These are phyloP conservation scores for Coleophoma crateriformis DNA, from an alignment of 2,329 filamentous ascomycete species.

Conservation along the genomic window DNA sequence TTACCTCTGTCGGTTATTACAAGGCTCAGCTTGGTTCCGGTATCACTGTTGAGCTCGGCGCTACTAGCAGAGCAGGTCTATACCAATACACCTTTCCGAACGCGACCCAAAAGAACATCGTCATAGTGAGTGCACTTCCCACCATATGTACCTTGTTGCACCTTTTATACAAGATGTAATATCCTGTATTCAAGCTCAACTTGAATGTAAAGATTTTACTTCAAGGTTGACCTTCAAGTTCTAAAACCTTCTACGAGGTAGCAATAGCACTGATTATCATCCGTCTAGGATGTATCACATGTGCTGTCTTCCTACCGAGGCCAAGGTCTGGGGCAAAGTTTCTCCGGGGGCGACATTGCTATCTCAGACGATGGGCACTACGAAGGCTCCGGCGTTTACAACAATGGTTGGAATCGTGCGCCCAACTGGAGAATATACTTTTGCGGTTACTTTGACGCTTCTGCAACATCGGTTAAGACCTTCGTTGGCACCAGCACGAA, in stretches of 20 bases:
- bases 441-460: slow-evolving; percentile 53
- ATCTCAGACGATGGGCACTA: slow-evolving; percentile 48
- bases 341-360: slow-evolving; percentile 52
- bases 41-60: slow-evolving; percentile 51
- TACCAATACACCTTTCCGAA: slow-evolving; percentile 54
- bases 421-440: slow-evolving; percentile 59
- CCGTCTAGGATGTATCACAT: slow-evolving; percentile 50
- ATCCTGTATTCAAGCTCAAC: no score
- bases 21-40: slow-evolving; percentile 48
- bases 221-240: no score
- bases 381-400: slow-evolving; percentile 54
- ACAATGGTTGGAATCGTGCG: slow-evolving; percentile 62
- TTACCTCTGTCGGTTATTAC: slow-evolving; percentile 57
- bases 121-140: slow-evolving; percentile 39
- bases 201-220: no score
- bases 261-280: no score
- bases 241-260: no score
- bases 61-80: slow-evolving; percentile 50
- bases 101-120: slow-evolving; percentile 28
- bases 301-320: slow-evolving; percentile 58
- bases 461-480: slow-evolving; percentile 35
- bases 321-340: slow-evolving; percentile 55
- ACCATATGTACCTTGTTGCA: background rate
- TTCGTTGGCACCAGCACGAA: slow-evolving; percentile 31
- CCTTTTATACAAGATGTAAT: slow-evolving; percentile 7